These are phyloP conservation scores for Trichoderma polysporum DNA, from an alignment of 2,329 filamentous ascomycete species.

Conservation along the genomic window DNA sequence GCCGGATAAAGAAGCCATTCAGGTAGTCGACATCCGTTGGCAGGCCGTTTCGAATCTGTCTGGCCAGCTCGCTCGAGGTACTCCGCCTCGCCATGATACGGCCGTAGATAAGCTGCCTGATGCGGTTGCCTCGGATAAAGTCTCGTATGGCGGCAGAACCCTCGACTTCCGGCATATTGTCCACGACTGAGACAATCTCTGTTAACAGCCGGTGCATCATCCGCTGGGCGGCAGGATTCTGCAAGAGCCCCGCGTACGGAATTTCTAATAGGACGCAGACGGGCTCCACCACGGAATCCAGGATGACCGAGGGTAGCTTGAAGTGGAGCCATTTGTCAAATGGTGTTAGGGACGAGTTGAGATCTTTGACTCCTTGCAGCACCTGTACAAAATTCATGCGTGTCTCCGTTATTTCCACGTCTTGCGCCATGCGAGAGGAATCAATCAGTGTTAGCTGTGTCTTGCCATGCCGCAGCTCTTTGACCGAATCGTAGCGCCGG, in stretches of 20 bases:
- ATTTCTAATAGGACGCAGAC: slow-evolving; percentile 77
- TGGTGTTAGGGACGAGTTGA: slow-evolving; percentile 27
- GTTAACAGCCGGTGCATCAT: slow-evolving; percentile 69
- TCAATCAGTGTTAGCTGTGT: slow-evolving; percentile 33
- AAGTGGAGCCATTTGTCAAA: slow-evolving; percentile 58
- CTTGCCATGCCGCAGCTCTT: slow-evolving; percentile 37
- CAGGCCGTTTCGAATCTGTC: slow-evolving; percentile 59
- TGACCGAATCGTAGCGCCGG: slow-evolving; percentile 40
- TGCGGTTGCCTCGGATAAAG: slow-evolving; percentile 57
- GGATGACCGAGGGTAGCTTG: slow-evolving; percentile 77
- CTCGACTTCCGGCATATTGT: slow-evolving; percentile 70
- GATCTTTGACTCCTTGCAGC: slow-evolving; percentile 25
- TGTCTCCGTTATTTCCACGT: slow-evolving; percentile 24
- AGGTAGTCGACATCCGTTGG: slow-evolving; percentile 78
- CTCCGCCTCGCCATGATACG: slow-evolving; percentile 46
- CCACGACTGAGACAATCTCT: slow-evolving; percentile 73
- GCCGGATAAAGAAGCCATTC: slow-evolving; percentile 81
- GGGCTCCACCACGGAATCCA: slow-evolving; percentile 76
- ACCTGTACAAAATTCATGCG: slow-evolving; percentile 27
- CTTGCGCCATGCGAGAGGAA: slow-evolving; percentile 13
- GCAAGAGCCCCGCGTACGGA: slow-evolving; percentile 68
- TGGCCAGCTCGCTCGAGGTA: slow-evolving; percentile 62
- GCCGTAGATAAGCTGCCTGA: slow-evolving; percentile 57
- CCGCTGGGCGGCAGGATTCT: slow-evolving; percentile 63
- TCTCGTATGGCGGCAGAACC: slow-evolving; percentile 56